Base-by-base conservation (phyloP, 2,329 filamentous ascomycete genomes). In the Capronia coronata region DNA sequence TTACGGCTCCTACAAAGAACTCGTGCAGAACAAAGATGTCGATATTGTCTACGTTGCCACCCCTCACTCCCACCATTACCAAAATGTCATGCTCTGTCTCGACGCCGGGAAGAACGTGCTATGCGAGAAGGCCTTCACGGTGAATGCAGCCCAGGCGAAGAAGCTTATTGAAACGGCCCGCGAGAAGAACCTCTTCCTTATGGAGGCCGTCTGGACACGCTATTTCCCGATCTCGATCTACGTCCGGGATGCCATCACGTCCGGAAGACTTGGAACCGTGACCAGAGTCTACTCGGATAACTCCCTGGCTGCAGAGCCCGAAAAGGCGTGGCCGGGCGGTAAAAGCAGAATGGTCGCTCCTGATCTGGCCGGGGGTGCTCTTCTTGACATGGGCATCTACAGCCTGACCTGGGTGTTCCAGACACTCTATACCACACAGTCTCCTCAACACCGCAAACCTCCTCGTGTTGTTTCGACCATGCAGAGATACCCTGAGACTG, bases 1-100 rank as follows among this genome's bases (percentile, higher is more conserved):
- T 9, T 94, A 94, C 64, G 86, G 84, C 49, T 86, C 83, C 7
- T 95, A 95, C 68, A 76, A 82, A 55, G 86, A 89, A 65, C 78
- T 95, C 23, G 87, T 93, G 19, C 77, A 78, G 41, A 87, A 94
- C 65, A 72, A 83, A 3, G 78, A 87, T 61, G 78, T 94, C 59
- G 86, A 94, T 67, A 86, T 94, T 61, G 71, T 95, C 69, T 95
- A 94, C 68, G 80, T 95, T 48, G 88, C 88, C 18, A 94, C 89
- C 2, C 89, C 89, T 13, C 89, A 94, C 72, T 90, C 86, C 61
- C 89, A 94, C 67, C 89, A 95, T 72, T 94, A 89, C 72, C 87
- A 94, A 67, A 91, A 95, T 70, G 78, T 81, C 56, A 87, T 89
- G 79, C 77, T 94, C 14, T 85, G 83, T 37, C 75, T 95, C 29